Evolutionary conservation across 176 grass and related monocot species (phyloP).

Genomic region (Raddia distichophylla): DNA sequence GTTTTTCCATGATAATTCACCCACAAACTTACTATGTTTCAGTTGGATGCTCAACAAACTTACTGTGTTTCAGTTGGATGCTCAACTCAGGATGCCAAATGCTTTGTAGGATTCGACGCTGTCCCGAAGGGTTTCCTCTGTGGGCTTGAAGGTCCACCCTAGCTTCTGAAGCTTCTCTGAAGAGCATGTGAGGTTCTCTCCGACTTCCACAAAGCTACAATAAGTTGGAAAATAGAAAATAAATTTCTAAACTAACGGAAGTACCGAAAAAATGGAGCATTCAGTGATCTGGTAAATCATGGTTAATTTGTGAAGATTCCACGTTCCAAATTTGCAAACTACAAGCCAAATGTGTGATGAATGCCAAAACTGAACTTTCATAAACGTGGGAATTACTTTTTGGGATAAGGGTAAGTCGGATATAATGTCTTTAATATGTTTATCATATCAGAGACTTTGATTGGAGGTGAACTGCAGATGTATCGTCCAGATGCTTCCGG

Average conservation of each 20-base stretch:
- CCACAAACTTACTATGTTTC: not conserved
- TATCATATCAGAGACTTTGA: slow-evolving; percentile 52
- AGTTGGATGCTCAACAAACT: not conserved
- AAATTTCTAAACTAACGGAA: not conserved
- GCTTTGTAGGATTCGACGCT: slow-evolving; percentile 56
- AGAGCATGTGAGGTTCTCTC: not conserved
- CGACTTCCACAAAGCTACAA: slow-evolving; percentile 50
- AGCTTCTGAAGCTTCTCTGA: slow-evolving; percentile 47
- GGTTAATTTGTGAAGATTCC: not conserved
- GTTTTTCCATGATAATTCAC: not conserved
- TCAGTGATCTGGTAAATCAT: not conserved
- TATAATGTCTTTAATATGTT: slow-evolving; percentile 43
- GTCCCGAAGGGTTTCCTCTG: slow-evolving; percentile 43
- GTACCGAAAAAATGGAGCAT: not conserved
- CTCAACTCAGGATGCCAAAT: slow-evolving; percentile 38
- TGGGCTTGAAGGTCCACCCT: slow-evolving; percentile 52
- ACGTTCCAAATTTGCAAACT: not conserved
- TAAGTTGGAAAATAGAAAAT: not conserved
- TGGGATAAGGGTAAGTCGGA: slow-evolving; percentile 46
- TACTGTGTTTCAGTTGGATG: slow-evolving; percentile 8
- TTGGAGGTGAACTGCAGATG: slow-evolving; percentile 41
- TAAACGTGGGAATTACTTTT: slow-evolving; percentile 33
- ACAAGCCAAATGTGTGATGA: not conserved
- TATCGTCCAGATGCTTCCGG: slow-evolving; percentile 38
- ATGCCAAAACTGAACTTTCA: not conserved